These are phyloP conservation scores for Rhizopogon salebrosus DNA, from an alignment of 768 basidiomycete species.

Conservation along the genomic window DNA sequence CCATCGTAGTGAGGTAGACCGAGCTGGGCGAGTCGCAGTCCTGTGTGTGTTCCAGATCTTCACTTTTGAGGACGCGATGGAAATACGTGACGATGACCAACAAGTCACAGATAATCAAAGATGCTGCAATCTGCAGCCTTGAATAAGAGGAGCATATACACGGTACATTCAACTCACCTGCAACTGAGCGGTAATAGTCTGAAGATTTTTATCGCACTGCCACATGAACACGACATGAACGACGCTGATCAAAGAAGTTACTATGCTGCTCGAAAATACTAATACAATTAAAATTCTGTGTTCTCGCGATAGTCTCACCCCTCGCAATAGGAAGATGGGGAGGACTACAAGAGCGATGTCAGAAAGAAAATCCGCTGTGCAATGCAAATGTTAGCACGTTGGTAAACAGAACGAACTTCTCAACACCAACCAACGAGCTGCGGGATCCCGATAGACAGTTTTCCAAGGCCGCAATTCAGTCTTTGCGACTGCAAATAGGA, in stretches of 20 bases:
- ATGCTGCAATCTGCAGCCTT: neutral
- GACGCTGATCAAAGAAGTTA: conserved; percentile 4
- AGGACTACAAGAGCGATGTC: conserved; percentile 8
- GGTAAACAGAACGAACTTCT: neutral
- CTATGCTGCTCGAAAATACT: conserved; percentile 7
- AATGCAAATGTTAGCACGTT: neutral
- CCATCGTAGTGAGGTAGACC: too few relatives aligned
- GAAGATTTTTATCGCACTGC: neutral
- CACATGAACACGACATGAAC: conserved; percentile 10
- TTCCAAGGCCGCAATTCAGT: neutral
- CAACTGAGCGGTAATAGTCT: too few relatives aligned
- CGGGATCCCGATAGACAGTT: neutral
- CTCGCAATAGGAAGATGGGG: conserved; percentile 7
- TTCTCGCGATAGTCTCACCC: neutral
- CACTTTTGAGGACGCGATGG: neutral
- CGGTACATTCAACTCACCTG: too few relatives aligned
- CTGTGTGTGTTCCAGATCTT: too few relatives aligned
- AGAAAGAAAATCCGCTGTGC: conserved; percentile 8
- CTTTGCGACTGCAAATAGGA: neutral
- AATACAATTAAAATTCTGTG: conserved; percentile 6
- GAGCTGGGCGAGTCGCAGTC: too few relatives aligned
- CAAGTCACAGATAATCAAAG: neutral
- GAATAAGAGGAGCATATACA: neutral
- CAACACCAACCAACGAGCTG: conserved; percentile 4
- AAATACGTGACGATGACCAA: neutral